Evolutionary conservation across 2,329 filamentous ascomycete species (phyloP).

Genomic region (Cladosporium halotolerans): DNA sequence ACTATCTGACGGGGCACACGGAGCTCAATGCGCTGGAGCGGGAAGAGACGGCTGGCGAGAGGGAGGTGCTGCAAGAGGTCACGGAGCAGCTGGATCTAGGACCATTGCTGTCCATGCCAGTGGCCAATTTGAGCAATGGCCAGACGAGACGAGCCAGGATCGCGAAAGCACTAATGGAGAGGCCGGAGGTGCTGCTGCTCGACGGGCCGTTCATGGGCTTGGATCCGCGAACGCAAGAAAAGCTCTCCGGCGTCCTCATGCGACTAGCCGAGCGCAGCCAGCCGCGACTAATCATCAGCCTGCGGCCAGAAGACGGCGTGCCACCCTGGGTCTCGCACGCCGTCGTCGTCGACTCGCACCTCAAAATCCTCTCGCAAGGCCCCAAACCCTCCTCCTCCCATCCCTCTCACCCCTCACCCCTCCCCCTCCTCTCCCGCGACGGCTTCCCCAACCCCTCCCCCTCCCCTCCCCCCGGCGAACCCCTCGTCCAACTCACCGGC

Average conservation of each 20-base stretch:
- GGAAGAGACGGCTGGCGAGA: conserved; percentile 34
- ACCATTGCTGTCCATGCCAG: conserved; percentile 68
- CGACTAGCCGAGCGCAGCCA: conserved; percentile 58
- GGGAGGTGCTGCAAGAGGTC: conserved; percentile 55
- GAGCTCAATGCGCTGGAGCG: conserved; percentile 68
- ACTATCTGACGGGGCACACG: conserved; percentile 77
- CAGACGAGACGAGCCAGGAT: conserved; percentile 84
- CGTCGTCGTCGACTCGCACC: conserved; percentile 62
- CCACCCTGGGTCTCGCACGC: conserved; percentile 89
- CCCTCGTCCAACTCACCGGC: conserved; percentile 79
- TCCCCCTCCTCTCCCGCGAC: conserved; percentile 27
- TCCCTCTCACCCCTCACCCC: conserved; percentile 15
- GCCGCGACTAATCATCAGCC: conserved; percentile 69
- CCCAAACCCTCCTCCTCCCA: conserved; percentile 37
- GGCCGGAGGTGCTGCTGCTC: conserved; percentile 74
- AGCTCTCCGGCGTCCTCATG: conserved; percentile 64
- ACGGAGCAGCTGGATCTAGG: conserved; percentile 63
- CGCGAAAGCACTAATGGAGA: conserved; percentile 71
- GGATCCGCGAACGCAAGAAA: conserved; percentile 72
- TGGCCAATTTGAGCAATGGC: conserved; percentile 87
- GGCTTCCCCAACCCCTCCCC: conserved; percentile 22
- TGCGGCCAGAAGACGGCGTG: conserved; percentile 78
- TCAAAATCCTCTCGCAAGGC: conserved; percentile 61
- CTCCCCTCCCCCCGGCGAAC: conserved; percentile 48
- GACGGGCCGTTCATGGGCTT: conserved; percentile 97